phyloP scores from a whole-genome alignment of 2,329 filamentous ascomycete species.

The Lachnellula occidentalis region DNA sequence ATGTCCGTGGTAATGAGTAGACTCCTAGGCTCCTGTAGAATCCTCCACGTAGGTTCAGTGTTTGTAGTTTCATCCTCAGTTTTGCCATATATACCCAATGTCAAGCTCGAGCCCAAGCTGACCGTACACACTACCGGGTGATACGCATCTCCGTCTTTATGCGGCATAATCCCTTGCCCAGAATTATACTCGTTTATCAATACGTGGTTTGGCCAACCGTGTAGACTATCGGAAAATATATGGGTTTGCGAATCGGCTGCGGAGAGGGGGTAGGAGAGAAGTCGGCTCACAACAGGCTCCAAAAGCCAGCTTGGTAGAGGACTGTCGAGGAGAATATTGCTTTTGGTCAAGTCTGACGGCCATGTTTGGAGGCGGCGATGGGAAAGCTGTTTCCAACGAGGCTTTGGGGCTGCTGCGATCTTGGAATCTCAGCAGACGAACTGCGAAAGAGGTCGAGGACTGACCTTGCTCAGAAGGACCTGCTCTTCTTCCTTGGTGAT shows the following conservation, averaged over 20 bases:
- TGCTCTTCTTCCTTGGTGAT: conserved; percentile 71
- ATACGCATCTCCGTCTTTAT: conserved; percentile 89
- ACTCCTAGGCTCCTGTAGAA: conserved; percentile 81
- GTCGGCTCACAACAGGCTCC: conserved; percentile 60
- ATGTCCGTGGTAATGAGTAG: conserved; percentile 65
- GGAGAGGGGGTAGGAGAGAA: conserved; percentile 45
- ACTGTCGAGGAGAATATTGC: conserved; percentile 67
- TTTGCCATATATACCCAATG: conserved; percentile 69
- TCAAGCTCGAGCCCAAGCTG: conserved; percentile 71
- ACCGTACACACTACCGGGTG: conserved; percentile 85
- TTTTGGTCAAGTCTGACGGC: conserved; percentile 74
- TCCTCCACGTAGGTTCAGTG: conserved; percentile 44
- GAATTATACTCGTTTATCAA: conserved; percentile 88
- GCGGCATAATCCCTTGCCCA: conserved; percentile 92
- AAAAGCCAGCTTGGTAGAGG: conserved; percentile 72
- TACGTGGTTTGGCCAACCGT: conserved; percentile 78
- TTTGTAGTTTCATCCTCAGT: conserved; percentile 55
- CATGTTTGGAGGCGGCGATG: conserved; percentile 87
- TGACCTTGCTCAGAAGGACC: conserved; percentile 64
- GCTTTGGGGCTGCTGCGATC: conserved; percentile 61
- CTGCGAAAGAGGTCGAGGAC: conserved; percentile 3
- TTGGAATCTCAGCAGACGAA: conserved; percentile 10
- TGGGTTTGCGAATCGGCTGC: conserved; percentile 29
- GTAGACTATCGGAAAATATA: conserved; percentile 61
- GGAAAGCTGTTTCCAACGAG: conserved; percentile 81